Base-by-base conservation (phyloP, 1,284 basidiomycete species). In the Papiliotrema laurentii region DNA sequence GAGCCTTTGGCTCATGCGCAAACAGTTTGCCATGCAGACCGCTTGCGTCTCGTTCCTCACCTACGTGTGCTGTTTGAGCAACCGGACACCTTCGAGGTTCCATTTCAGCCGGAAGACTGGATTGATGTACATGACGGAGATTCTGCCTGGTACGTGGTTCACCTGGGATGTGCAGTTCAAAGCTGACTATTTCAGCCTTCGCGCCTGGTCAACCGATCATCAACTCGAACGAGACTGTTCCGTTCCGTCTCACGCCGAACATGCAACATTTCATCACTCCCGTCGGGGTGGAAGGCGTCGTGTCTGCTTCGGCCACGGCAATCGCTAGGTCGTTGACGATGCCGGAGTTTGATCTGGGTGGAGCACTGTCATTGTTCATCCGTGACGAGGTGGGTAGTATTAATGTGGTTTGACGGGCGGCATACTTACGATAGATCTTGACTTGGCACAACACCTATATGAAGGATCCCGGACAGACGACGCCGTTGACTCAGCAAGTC, bases 211-310 rank as follows among this genome's bases (percentile, higher is more conserved):
- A 77, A 27, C 87, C 89, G 0, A 73, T 87, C 34, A 86, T 91
- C 66, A 80, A 81, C 26, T 85, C 86, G 2, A 83, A 79, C 55
- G 96, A 99, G 60, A 79, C 84, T 2, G 91, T 97, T 11, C 94
- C 96, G 0, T 99, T 99, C 86, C 85, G 96, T 10, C 83, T 97
- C 59, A 97, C 92, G 11, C 93, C 93, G 2, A 97, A 97, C 71
- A 83, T 99, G 77, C 97, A 99, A 72, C 80, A 84, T 62, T 96
- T 98, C 75, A 77, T 98, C 44, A 91, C 89, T 0, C 86, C 88
- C 1, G 81, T 90, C 43, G 86, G 89, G 31, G 88, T 86, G 11
- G 97, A 99, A 71, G 96, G 94, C 16, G 75, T 97, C 27, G 76
- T 98, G 44, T 85, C 89, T 0, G 81, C 88, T 9, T 83, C 87